phyloP scores from a whole-genome alignment of 148 eudicot species.

The Pharnaceum exiguum region DNA sequence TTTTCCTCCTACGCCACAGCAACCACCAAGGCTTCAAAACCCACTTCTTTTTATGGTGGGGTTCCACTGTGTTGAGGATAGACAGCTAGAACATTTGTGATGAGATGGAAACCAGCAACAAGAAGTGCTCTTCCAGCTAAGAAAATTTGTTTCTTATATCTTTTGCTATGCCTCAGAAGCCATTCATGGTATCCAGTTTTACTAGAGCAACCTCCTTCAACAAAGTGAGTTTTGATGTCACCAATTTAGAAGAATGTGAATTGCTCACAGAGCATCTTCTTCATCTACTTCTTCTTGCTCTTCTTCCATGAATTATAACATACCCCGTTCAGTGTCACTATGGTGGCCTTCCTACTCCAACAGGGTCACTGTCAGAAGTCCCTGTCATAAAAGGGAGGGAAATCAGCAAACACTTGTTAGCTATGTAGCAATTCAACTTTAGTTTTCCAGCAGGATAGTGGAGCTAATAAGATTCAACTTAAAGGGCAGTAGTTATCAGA shows the following conservation, averaged over 20 bases:
- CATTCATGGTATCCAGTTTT: background rate
- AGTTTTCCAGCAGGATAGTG: background rate
- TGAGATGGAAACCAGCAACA: slow-evolving; percentile 14
- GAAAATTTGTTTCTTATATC: slow-evolving; percentile 2
- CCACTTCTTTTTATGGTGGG: slow-evolving; percentile 24
- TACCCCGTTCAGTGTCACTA: background rate
- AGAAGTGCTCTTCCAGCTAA: slow-evolving; percentile 27
- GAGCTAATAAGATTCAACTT: too few species aligned
- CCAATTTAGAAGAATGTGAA: background rate
- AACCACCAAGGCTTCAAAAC: slow-evolving; percentile 19
- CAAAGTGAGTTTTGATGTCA: background rate
- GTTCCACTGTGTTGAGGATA: slow-evolving; percentile 14
- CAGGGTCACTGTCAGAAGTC: slow-evolving; percentile 11
- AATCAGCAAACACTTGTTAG: background rate
- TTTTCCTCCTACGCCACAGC: slow-evolving; percentile 3
- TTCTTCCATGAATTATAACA: background rate
- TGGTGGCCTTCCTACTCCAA: slow-evolving; percentile 17
- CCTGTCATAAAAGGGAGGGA: slow-evolving; percentile 2
- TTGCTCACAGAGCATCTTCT: background rate
- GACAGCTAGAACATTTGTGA: slow-evolving; percentile 15
- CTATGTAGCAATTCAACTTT: background rate
- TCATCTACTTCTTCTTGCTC: background rate
- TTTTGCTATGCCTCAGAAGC: slow-evolving; percentile 1
- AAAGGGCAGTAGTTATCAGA: too few species aligned
- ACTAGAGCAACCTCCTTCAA: background rate